phyloP scores from a whole-genome alignment of 306 rosid genomes.

The Rosa persica region DNA sequence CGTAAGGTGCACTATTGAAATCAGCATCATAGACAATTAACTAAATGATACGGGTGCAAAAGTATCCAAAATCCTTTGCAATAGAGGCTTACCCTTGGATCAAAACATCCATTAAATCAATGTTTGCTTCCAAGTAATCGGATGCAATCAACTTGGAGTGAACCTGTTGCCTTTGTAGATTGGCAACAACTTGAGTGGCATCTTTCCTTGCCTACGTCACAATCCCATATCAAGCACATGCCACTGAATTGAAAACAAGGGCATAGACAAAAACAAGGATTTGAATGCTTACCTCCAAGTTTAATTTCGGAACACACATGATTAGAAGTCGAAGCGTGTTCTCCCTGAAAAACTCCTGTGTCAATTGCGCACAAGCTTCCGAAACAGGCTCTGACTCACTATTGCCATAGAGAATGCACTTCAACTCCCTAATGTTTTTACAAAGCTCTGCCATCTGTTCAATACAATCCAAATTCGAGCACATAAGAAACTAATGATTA shows the following conservation, averaged over 20 bases:
- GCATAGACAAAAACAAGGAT: not conserved
- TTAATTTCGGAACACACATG: constrained; percentile 76
- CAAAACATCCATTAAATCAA: constrained; percentile 82
- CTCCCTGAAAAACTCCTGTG: constrained; percentile 90
- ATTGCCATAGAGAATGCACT: constrained; percentile 83
- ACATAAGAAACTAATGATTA: not conserved
- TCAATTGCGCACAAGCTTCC: constrained; percentile 88
- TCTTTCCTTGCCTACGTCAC: constrained; percentile 83
- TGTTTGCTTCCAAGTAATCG: constrained; percentile 84
- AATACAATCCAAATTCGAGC: not conserved
- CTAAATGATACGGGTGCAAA: not conserved
- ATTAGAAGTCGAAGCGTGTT: constrained; percentile 72
- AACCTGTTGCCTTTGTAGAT: constrained; percentile 95
- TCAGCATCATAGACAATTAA: not conserved
- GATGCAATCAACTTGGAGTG: constrained; percentile 92
- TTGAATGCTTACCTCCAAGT: constrained; percentile 71
- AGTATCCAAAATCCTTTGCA: not conserved
- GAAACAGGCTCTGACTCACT: constrained; percentile 95
- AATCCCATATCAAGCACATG: not conserved
- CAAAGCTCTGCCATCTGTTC: constrained; percentile 67
- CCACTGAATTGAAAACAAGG: not conserved
- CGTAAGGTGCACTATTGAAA: not conserved
- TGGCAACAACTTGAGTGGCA: constrained; percentile 97
- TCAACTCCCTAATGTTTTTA: constrained; percentile 85
- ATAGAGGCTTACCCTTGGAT: constrained; percentile 65